Evolutionary conservation across 305 asterid genomes (phyloP), one percentile per base, ranked within the genome.

Genomic region (Fraxinus sp.): DNA sequence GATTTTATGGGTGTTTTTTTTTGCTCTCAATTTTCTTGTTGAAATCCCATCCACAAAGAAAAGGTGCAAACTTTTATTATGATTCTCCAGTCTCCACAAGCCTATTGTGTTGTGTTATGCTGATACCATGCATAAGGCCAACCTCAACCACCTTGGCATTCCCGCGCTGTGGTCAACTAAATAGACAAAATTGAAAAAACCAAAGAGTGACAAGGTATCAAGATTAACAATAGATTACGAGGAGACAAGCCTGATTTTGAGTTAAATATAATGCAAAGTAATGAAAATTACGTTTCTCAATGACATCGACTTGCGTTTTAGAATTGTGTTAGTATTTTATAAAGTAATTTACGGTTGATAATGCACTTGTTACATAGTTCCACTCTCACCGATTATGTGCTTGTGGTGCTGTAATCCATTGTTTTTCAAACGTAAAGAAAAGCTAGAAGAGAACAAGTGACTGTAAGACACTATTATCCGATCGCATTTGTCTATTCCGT

Each of bases 1-100:
- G 86, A 64, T 62, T 62, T 62, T 20, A 62, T 88, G 87, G 88
- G 92, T 89, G 92, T 89, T 86, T 82, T 86, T 86, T 82, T 86
- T 86, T 78, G 30, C 75, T 83, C 57, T 24, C 64, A 52, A 22
- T 5, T 68, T 75, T 64, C 77, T 82, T n/a, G 82, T 41, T 46
- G 79, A 78, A 79, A 77, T 84, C 80, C 84, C 88, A 81, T 82
- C 88, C 89, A 83, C 87, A 74, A 39, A 83, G 76, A 74, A 77
- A 77, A 82, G 78, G 83, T 70, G 79, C 59, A 84, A 77, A 24
- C 32, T 10, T 35, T 26, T 8, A n/a, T 43, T 33, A 36, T 83
- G 87, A 79, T 79, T 84, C 84, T 49, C 28, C 74, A 20, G 16
- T 84, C 84, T 49, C 49, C 66, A 20, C 16, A 77, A 55, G 30